Evolutionary conservation across 129 eudicot species (phyloP), one percentile per base, ranked within the genome.

Genomic region (Centella asiatica): DNA sequence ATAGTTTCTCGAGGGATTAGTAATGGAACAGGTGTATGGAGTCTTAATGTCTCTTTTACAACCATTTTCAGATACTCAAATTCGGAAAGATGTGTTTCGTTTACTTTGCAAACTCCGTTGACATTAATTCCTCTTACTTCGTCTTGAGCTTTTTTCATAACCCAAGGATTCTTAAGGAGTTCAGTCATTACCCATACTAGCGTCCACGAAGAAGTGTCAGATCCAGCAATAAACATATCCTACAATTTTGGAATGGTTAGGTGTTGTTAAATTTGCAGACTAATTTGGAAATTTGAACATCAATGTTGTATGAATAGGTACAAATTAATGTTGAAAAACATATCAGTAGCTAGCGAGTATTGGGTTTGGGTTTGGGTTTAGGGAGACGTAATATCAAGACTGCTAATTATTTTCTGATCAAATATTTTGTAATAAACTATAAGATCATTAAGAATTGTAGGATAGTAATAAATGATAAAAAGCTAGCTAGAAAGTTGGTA

Each of bases 111-210:
- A 26, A 45, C 60, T 11, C 67, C 67, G 22, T 59, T 48, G 51
- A 12, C 67, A 3, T 34, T 9, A 45, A 31, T 0, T 25, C 29
- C 29, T 57, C 72, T 57, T 18, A 68, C 65, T 60, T 69, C 74
- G 4, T 59, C 67, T 60, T 69, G 66, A 13, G 60, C 67, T 69
- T 23, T 48, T 46, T 20, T 60, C 67, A 58, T 46, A 7, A 22
- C n/a, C 15, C 67, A 45, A 34, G 67, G 74, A 22, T 60, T 69
- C 39, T 49, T 69, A 0, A 69, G 58, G 14, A 69, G 60, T 36
- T 59, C 67, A 10, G 74, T 24, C 74, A 69, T 69, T 69, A 23
- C 25, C 74, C 74, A 69, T 25, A 69, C 74, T 25, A 69, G 60
- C 10, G 51, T 47, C 32, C 67, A 33, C 18, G 67, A 9, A 11